These are phyloP conservation scores for Nicotiana paniculata DNA, from an alignment of 257 asterid genomes.

Conservation along the genomic window DNA sequence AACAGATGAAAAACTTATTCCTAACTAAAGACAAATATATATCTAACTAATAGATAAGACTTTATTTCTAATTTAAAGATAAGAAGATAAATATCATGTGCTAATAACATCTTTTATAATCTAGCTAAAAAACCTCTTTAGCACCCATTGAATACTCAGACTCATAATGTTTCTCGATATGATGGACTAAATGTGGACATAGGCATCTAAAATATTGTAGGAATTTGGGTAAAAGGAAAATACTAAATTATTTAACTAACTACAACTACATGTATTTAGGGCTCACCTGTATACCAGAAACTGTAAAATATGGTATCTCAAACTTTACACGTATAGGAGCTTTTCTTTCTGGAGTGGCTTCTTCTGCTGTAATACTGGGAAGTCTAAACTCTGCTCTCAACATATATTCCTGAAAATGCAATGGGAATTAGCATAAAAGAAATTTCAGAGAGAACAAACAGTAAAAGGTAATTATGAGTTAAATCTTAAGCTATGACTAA, in stretches of 20 bases:
- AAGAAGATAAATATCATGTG: too few species aligned
- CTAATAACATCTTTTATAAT: not conserved
- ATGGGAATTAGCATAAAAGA: not conserved
- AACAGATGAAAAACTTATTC: too few species aligned
- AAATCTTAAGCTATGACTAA: not conserved
- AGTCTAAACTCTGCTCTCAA: constrained; percentile 93
- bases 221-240: not conserved
- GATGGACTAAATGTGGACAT: not conserved
- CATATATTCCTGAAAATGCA: constrained; percentile 73
- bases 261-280: not conserved
- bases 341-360: constrained; percentile 78
- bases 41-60: too few species aligned
- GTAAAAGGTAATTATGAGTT: not conserved
- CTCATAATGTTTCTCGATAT: not conserved
- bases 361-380: constrained; percentile 93
- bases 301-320: constrained; percentile 98
- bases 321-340: constrained; percentile 96
- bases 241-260: not conserved
- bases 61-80: too few species aligned
- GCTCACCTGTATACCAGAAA: constrained; percentile 97
- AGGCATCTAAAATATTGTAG: not conserved
- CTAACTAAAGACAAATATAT: too few species aligned
- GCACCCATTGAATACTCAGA: not conserved
- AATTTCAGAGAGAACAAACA: constrained; percentile 2
- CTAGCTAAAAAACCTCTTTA: not conserved